Evolutionary conservation across 352 stramenopile genomes (phyloP).

Genomic region (Phytophthora constricta): DNA sequence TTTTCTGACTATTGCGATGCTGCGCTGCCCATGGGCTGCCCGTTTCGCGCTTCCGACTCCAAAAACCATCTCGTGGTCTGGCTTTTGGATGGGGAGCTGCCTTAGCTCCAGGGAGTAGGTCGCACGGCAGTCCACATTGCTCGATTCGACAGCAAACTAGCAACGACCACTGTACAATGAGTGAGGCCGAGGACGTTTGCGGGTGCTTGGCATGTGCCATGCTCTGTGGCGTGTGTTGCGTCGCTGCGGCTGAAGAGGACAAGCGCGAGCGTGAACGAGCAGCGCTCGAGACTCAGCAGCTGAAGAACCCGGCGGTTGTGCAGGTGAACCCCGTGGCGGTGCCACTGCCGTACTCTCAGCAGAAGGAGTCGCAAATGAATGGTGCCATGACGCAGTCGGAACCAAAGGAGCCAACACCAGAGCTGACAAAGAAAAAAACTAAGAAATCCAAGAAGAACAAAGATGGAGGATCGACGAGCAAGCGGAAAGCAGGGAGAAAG

Average conservation of each 20-base stretch:
- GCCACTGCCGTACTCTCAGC: slow-evolving; percentile 43
- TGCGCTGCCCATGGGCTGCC: neutral
- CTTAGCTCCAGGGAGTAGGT: no score
- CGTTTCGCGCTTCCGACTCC: slow-evolving; percentile 26
- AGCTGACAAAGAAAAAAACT: slow-evolving; percentile 25
- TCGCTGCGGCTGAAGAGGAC: slow-evolving; percentile 80
- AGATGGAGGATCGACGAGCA: slow-evolving; percentile 10
- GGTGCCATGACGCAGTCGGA: slow-evolving; percentile 6
- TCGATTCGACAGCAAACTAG: slow-evolving; percentile 12
- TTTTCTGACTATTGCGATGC: slow-evolving; percentile 25
- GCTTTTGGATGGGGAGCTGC: no score
- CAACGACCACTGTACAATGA: slow-evolving; percentile 47
- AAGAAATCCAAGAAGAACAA: slow-evolving; percentile 27
- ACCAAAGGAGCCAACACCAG: neutral
- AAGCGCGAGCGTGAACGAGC: slow-evolving; percentile 78
- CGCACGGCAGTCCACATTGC: no score
- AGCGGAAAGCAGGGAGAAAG: slow-evolving; percentile 29
- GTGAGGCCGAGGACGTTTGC: slow-evolving; percentile 79
- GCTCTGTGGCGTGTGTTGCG: slow-evolving; percentile 79
- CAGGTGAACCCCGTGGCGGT: slow-evolving; percentile 74
- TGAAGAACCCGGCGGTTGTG: slow-evolving; percentile 62
- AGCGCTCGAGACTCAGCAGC: slow-evolving; percentile 37
- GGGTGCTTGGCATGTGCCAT: slow-evolving; percentile 73
- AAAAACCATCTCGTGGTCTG: slow-evolving; percentile 27
- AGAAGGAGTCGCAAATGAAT: slow-evolving; percentile 24